Evolutionary conservation across 2,329 filamentous ascomycete species (phyloP).

Genomic region (Pseudogymnoascus sp.): DNA sequence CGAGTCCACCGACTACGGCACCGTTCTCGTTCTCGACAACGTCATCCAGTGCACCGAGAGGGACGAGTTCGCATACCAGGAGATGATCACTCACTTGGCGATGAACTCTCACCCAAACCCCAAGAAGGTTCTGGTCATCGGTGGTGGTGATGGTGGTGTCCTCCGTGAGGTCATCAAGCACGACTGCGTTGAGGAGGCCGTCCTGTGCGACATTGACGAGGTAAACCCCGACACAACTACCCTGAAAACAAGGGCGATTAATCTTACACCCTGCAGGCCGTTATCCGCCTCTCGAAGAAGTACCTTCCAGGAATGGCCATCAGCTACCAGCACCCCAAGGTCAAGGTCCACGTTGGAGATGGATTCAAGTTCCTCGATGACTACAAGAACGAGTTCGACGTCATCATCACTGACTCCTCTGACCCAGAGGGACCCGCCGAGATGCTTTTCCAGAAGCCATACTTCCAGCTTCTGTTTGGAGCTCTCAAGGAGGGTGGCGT

Average conservation of each 20-base stretch:
- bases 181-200: constrained; percentile 90
- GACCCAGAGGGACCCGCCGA: constrained; percentile 96
- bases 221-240: constrained; percentile 35
- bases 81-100: constrained; percentile 99
- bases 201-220: constrained; percentile 98
- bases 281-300: constrained; percentile 97
- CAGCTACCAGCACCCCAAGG: constrained; percentile 89
- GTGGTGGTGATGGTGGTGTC: constrained; percentile 94
- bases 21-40: constrained; percentile 94
- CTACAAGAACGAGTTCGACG: constrained; percentile 95
- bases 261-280: constrained; percentile 50
- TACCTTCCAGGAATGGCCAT: constrained; percentile 91
- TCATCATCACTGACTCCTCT: constrained; percentile 98
- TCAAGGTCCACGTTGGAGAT: constrained; percentile 87
- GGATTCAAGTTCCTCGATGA: constrained; percentile 98
- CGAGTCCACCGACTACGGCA: constrained; percentile 95
- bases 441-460: constrained; percentile 95
- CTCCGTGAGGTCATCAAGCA: constrained; percentile 99
- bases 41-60: constrained; percentile 98
- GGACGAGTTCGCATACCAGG: constrained; percentile 98
- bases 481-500: constrained; percentile 93
- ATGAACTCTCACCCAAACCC: constrained; percentile 98
- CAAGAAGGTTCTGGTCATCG: constrained; percentile 97
- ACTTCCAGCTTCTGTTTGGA: constrained; percentile 89
- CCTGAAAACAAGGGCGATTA: neutral